Conservation (phyloP, 495 filamentous ascomycete species). For the Penicillium flavigenum region DNA sequence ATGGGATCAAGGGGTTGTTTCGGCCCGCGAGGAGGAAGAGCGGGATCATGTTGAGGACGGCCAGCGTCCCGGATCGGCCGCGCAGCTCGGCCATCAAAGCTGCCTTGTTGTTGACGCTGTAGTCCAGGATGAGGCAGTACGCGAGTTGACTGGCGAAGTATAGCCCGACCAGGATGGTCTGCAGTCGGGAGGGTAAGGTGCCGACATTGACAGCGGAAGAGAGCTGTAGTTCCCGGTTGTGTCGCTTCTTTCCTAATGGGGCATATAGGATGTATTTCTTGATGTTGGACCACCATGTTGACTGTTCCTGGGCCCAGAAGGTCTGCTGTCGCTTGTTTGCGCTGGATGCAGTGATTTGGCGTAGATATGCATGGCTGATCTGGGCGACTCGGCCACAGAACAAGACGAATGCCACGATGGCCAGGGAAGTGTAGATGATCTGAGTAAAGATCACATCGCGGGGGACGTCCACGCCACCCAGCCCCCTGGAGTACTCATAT, state of each 20-base stretch:
- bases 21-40: slow-evolving; percentile 83
- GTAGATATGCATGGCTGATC: slow-evolving; percentile 64
- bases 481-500: slow-evolving; percentile 45
- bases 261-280: slow-evolving; percentile 84
- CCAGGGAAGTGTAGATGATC: slow-evolving; percentile 48
- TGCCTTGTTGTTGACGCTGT: slow-evolving; percentile 48
- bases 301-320: slow-evolving; percentile 64
- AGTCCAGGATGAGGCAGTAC: slow-evolving; percentile 75
- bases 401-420: slow-evolving; percentile 49
- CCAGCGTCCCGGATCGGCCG: slow-evolving; percentile 79
- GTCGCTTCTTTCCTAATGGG: slow-evolving; percentile 76
- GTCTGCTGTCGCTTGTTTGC: slow-evolving; percentile 48
- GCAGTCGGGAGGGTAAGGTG: slow-evolving; percentile 83
- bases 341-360: slow-evolving; percentile 67
- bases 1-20: slow-evolving; percentile 86
- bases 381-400: slow-evolving; percentile 59
- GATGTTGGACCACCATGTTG: slow-evolving; percentile 64
- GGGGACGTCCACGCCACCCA: slow-evolving; percentile 45
- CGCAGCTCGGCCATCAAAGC: slow-evolving; percentile 66
- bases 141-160: slow-evolving; percentile 77
- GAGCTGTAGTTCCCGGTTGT: slow-evolving; percentile 87
- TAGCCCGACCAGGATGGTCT: slow-evolving; percentile 67
- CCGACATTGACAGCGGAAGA: slow-evolving; percentile 83
- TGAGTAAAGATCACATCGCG: slow-evolving; percentile 44
- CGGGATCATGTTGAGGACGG: slow-evolving; percentile 87